Conservation (phyloP, 257 asterid species). For the Solanum peruvianum region DNA sequence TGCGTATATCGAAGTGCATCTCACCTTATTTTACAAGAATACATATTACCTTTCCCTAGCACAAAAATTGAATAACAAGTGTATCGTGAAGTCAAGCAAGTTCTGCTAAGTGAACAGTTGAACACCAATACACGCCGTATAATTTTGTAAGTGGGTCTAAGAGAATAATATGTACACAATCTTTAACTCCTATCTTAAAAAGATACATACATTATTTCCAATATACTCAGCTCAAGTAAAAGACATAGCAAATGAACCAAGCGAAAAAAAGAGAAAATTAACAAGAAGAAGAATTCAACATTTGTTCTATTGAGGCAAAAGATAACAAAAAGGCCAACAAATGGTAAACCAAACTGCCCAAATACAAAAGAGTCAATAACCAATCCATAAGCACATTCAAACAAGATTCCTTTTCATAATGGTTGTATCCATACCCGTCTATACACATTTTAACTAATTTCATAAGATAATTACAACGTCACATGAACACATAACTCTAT, state of each 20-base stretch:
- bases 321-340: neutral
- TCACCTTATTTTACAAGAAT: neutral
- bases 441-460: neutral
- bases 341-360: neutral
- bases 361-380: neutral
- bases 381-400: neutral
- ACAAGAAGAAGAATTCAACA: neutral
- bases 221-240: neutral
- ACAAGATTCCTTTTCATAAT: neutral
- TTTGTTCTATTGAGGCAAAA: neutral
- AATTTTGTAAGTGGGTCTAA: neutral
- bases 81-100: neutral
- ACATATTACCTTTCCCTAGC: neutral
- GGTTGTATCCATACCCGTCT: rapidly evolving
- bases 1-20: neutral
- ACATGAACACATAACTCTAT: neutral
- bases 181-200: neutral
- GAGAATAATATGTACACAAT: neutral
- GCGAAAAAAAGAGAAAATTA: neutral
- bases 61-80: neutral
- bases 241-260: neutral
- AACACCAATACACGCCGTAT: neutral
- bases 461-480: neutral
- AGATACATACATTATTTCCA: rapidly evolving
- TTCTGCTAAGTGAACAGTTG: neutral